phyloP scores from a whole-genome alignment of 139 green algal genomes.

The Tetradesmus lagerheimii region DNA sequence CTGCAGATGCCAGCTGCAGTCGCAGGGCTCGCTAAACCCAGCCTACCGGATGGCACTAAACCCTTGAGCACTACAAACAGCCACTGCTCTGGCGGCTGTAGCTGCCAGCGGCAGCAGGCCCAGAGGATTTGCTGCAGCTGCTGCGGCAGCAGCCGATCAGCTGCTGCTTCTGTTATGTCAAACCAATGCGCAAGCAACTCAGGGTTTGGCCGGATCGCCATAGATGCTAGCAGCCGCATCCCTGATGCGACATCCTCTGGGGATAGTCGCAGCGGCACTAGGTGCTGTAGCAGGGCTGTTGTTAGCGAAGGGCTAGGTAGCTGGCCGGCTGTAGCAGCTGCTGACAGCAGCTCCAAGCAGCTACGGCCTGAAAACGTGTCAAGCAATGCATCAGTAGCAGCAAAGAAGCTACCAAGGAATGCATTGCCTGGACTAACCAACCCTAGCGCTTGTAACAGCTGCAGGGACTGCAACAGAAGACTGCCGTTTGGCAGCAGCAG shows the following conservation, averaged over 20 bases:
- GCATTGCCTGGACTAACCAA: neutral
- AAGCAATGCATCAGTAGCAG: conserved; percentile 23
- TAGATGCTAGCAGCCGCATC: conserved; percentile 11
- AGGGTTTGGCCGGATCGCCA: neutral
- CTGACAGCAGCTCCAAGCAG: conserved; percentile 10
- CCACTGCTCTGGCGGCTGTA: conserved; percentile 9
- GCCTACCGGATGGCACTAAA: neutral
- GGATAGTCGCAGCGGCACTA: neutral
- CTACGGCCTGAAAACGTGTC: conserved; percentile 28
- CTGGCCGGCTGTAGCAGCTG: neutral
- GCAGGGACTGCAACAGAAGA: conserved; percentile 24
- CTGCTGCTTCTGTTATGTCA: neutral
- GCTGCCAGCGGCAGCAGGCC: neutral
- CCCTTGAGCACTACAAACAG: conserved; percentile 4
- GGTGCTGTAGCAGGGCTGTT: conserved; percentile 23
- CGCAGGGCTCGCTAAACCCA: neutral
- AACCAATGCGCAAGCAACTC: conserved; percentile 20
- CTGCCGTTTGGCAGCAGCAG: conserved; percentile 39
- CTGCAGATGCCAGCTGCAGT: conserved; percentile 20
- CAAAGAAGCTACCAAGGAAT: conserved; percentile 7
- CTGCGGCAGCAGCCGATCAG: conserved; percentile 5
- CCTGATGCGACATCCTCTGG: neutral
- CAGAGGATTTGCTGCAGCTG: conserved; percentile 16
- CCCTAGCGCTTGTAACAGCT: conserved; percentile 21
- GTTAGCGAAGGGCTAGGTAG: neutral